Evolutionary conservation across 2,329 filamentous ascomycete genomes (phyloP).

Genomic region (Alternaria sp.): DNA sequence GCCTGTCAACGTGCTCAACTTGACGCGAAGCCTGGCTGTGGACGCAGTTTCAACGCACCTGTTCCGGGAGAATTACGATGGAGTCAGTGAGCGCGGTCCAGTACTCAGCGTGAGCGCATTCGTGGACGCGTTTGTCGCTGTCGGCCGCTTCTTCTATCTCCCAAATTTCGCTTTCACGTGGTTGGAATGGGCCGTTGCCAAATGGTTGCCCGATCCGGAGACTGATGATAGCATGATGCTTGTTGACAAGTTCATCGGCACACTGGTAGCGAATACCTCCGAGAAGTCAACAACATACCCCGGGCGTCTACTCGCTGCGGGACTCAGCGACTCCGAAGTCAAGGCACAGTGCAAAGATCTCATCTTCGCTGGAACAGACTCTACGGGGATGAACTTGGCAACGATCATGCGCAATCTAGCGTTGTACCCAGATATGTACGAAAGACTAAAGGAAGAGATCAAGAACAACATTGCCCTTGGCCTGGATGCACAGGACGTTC

Average conservation of each 20-base stretch:
- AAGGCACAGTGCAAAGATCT: slow-evolving; percentile 62
- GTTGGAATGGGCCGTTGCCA: slow-evolving; percentile 48
- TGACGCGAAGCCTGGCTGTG: slow-evolving; percentile 58
- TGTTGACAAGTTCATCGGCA: slow-evolving; percentile 54
- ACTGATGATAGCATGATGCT: slow-evolving; percentile 45
- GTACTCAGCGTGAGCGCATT: slow-evolving; percentile 55
- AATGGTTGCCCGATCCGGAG: slow-evolving; percentile 44
- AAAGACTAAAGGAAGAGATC: slow-evolving; percentile 29
- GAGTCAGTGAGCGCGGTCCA: slow-evolving; percentile 47
- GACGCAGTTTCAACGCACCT: slow-evolving; percentile 63
- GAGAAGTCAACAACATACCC: slow-evolving; percentile 55
- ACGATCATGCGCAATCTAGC: slow-evolving; percentile 28
- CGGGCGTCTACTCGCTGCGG: slow-evolving; percentile 54
- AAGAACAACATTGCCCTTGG: slow-evolving; percentile 17
- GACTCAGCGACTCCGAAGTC: slow-evolving; percentile 54
- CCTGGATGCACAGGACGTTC: slow-evolving; percentile 17
- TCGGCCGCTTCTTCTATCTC: slow-evolving; percentile 63
- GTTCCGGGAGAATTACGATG: slow-evolving; percentile 60
- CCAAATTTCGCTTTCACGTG: slow-evolving; percentile 52
- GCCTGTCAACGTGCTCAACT: slow-evolving; percentile 58
- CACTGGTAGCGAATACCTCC: slow-evolving; percentile 47
- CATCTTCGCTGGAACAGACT: slow-evolving; percentile 41
- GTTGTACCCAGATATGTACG: slow-evolving; percentile 27
- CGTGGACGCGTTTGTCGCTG: slow-evolving; percentile 62
- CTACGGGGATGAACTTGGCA: slow-evolving; percentile 37